Base-by-base conservation (phyloP, 169 alveolate genomes). In the Cryptosporidium canis region DNA sequence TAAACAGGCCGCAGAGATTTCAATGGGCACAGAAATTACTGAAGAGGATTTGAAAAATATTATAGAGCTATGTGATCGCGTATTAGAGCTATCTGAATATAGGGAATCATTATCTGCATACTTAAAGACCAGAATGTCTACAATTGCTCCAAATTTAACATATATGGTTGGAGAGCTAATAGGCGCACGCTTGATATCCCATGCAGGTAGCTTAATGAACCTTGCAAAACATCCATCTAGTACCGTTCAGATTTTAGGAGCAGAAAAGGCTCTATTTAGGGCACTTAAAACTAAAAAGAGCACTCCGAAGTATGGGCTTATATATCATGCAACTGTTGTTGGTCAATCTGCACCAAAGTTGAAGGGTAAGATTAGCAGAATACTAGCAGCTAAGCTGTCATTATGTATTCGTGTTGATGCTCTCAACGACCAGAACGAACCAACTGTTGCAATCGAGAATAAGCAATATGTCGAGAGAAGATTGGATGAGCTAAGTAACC, bases 251-350 rank as follows among this genome's bases (percentile, higher is more conserved):
- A 99, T 99, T 64, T 93, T 99, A 35, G 99, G 99, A 29, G 99
- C 99, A 53, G 97, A 95, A 87, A 98, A 99, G 95, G 99, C 99
- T 9, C 94, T 99, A 58, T 99, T 99, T 93, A 94, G 99, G 83
- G 99, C 99, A 44, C 90, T 99, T 91, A 98, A 97, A 94, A 98
- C 99, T 7, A 98, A 96, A 92, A 95, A 97, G 45, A 96, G 97
- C 90, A 99, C 99, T 12, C 99, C 99, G n/a, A 99, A 99, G 93
- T 99, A 99, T 92, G 99, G 99, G 35, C 94, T 99, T 35, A 97
- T 99, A 70, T 99, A 98, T 95, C 99, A 99, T 91, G 99, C 99
- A 16, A 93, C 99, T 8, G 92, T 98, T 70, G 99, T 99, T 66
- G 99, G 99, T 2, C 99, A 97, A 93, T 97, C 99, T 5, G 95